Percentiles rank a stretch among this genome's conserved stretches.
Conservation (phyloP, 495 filamentous ascomycete species). For the Talaromyces wortmannii region DNA sequence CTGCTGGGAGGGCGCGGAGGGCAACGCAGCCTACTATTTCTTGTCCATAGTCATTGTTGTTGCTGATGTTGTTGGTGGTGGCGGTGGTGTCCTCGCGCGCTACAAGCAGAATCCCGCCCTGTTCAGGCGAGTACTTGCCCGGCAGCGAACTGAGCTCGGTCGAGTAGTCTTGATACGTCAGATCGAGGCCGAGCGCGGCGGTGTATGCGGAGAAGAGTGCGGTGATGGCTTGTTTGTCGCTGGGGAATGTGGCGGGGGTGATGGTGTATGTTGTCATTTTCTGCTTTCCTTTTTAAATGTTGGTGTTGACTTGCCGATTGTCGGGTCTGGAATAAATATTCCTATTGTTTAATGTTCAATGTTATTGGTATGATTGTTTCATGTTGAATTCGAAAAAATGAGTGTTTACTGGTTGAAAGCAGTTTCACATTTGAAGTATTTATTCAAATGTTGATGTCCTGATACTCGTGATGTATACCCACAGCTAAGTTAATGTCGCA, state of each 20-base stretch:
- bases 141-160: slow-evolving; percentile 45
- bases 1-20: slow-evolving; percentile 18
- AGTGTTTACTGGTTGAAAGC: too few species aligned
- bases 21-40: slow-evolving; percentile 45
- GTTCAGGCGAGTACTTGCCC: slow-evolving; percentile 40
- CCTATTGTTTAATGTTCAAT: too few species aligned
- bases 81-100: slow-evolving; percentile 24
- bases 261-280: slow-evolving; percentile 10
- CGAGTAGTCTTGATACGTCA: slow-evolving; percentile 51
- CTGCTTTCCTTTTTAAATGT: too few species aligned
- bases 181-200: slow-evolving; percentile 44
- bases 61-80: background rate
- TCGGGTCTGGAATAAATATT: too few species aligned
- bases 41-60: background rate
- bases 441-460: too few species aligned
- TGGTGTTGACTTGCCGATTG: too few species aligned
- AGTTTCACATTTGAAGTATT: too few species aligned
- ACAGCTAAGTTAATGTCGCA: too few species aligned
- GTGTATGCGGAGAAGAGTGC: slow-evolving; percentile 47
- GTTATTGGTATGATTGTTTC: too few species aligned
- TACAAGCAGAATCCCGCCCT: slow-evolving; percentile 39
- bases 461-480: too few species aligned
- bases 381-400: too few species aligned
- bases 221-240: slow-evolving; percentile 25
- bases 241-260: slow-evolving; percentile 18